Percentiles rank a stretch among this genome's conserved stretches.
phyloP scores from a whole-genome alignment of 306 rosid genomes.

The Mimosa bimucronata region DNA sequence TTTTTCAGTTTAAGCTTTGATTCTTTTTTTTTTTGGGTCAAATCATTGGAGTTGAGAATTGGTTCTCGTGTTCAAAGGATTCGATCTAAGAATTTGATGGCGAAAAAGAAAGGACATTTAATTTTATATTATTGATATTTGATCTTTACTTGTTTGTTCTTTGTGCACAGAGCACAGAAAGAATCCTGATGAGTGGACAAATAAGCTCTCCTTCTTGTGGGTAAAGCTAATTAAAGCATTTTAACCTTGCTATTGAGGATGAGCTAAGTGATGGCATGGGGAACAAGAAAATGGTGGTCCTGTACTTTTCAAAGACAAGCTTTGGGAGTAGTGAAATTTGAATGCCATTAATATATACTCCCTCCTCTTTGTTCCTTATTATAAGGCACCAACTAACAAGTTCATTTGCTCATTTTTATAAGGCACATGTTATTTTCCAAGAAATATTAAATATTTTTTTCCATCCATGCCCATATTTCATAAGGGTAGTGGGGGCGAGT shows the following conservation, averaged over 20 bases:
- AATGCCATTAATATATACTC: background rate
- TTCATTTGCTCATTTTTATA: too few species aligned
- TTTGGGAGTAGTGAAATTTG: constrained; percentile 2
- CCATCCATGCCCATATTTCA: too few species aligned
- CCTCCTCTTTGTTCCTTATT: too few species aligned
- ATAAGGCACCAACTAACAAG: too few species aligned
- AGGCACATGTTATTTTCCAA: too few species aligned
- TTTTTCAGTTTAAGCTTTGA: background rate
- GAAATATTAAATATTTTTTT: too few species aligned
- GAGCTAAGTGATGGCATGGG: background rate
- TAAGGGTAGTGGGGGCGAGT: too few species aligned
- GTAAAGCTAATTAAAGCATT: background rate
- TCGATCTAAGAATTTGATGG: too few species aligned
- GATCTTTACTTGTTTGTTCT: background rate
- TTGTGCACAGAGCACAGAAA: background rate
- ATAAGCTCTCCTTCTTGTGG: background rate
- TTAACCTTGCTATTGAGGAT: background rate
- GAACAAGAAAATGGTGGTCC: background rate
- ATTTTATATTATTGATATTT: background rate
- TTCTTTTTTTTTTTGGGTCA: background rate
- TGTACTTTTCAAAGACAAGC: background rate
- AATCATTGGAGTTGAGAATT: background rate
- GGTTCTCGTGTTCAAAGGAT: background rate
- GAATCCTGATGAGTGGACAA: background rate
- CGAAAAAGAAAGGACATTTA: too few species aligned